phyloP scores from a whole-genome alignment of 1,284 basidiomycete genomes.

The Ceratobasidium sp. region DNA sequence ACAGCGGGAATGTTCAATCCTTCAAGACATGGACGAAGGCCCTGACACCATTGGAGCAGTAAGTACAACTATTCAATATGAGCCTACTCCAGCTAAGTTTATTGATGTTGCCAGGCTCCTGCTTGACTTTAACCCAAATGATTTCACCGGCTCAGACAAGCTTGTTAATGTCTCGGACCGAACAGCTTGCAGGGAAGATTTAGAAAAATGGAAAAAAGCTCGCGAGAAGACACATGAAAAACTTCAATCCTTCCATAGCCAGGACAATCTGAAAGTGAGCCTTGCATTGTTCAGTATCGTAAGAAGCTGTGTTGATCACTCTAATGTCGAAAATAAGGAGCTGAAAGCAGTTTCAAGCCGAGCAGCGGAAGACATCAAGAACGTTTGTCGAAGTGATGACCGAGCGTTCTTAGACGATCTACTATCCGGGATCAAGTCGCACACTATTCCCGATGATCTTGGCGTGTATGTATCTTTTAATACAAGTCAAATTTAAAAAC shows the following conservation, averaged over 20 bases:
- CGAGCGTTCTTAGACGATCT: neutral
- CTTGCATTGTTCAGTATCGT: no score
- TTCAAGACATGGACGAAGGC: neutral
- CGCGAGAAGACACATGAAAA: neutral
- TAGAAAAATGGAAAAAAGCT: neutral
- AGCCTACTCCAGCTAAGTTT: neutral
- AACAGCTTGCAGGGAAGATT: neutral
- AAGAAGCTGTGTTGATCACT: no score
- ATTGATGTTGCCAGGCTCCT: neutral
- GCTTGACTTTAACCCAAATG: neutral
- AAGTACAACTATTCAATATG: neutral
- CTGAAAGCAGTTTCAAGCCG: no score
- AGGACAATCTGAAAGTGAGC: no score
- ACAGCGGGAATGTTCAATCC: neutral
- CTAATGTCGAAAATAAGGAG: no score
- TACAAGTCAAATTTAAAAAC: neutral
- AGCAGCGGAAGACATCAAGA: neutral
- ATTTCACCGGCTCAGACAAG: neutral
- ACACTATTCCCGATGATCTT: neutral
- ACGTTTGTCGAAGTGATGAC: neutral
- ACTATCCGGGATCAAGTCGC: neutral
- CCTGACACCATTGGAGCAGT: neutral
- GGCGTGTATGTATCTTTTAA: neutral
- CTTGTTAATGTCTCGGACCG: neutral
- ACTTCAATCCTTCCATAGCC: neutral